phyloP scores from a whole-genome alignment of 495 filamentous ascomycete species.

The Penicillium desertorum region DNA sequence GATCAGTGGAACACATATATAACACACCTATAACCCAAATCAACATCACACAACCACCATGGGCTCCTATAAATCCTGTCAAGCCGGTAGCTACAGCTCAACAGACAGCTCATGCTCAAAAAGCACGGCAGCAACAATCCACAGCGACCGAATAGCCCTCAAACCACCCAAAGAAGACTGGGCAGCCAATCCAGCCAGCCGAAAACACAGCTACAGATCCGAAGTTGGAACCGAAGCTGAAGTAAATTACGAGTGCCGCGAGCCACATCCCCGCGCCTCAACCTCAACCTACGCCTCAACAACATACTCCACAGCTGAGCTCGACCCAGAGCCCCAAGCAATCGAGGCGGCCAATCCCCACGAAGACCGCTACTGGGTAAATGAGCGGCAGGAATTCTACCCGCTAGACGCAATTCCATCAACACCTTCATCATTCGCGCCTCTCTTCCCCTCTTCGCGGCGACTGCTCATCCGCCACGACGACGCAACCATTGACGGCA shows the following conservation, averaged over 20 bases:
- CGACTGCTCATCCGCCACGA: constrained; percentile 85
- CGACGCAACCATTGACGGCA: constrained; percentile 86
- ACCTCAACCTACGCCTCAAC: constrained; percentile 81
- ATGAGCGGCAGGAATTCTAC: constrained; percentile 61
- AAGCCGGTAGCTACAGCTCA: constrained; percentile 54
- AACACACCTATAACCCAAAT: background rate
- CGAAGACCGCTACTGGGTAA: constrained; percentile 51
- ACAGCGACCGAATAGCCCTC: constrained; percentile 17
- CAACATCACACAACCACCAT: constrained; percentile 18
- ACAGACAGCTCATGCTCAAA: constrained; percentile 57
- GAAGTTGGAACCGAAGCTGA: constrained; percentile 32
- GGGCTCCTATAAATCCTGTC: constrained; percentile 38
- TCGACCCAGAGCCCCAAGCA: constrained; percentile 38
- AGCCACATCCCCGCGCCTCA: constrained; percentile 57
- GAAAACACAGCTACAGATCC: constrained; percentile 18
- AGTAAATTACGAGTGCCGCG: constrained; percentile 20
- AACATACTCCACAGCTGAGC: constrained; percentile 60
- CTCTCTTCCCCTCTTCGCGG: constrained; percentile 81
- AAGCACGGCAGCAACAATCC: constrained; percentile 67
- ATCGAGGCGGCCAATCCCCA: constrained; percentile 33
- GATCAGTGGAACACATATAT: constrained; percentile 2
- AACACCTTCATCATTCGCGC: constrained; percentile 79
- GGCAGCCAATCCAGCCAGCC: background rate
- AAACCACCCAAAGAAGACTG: background rate
- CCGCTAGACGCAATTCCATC: constrained; percentile 67